Base-by-base conservation (phyloP, 106 monocot genomes). In the Dioscorea dumetorum region DNA sequence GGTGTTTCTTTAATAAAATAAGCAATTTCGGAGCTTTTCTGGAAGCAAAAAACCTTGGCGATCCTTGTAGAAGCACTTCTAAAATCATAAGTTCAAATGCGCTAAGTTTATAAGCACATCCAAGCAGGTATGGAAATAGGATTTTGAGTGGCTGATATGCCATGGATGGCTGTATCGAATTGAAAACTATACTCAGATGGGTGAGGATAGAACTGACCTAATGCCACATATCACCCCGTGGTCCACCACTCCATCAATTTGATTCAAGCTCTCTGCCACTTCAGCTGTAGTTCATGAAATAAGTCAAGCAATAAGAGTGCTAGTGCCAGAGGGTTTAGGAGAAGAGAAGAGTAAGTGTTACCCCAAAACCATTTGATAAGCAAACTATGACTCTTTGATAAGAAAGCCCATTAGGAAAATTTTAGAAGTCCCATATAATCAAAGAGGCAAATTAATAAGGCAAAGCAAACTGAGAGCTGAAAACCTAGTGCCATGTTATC, bases 181-280 rank as follows among this genome's bases (percentile, higher is more conserved):
- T 5, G 8, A 57, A 12, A 61, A 52, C 8, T 50, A 14, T 22
- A 64, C 8, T 21, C 22, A 49, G 24, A 15, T n/a, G 59, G 59
- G 51, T 34, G 6, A 13, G 56, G 12, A 58, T 67, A 53, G 49
- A 72, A 72, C 83, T 87, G 41, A 91, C 79, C 77, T 77, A 53
- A 74, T 78, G 67, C 73, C 71, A 33, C n/a, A 69, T 66, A 92
- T 58, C 22, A 92, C 68, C 61, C 88, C 92, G 76, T 92, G 88
- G 49, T 83, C 82, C 24, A 92, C 82, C 59, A 88, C 92, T 24
- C 92, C 92, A 59, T 67, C 83, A 49, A 92, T 76, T 57, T 75
- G 74, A 57, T 88, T 78, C 41, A 92, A 63, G 57, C 57, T 73
- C 35, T 85, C 73, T 60, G 73, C 85, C 33, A 92, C 85, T 72